phyloP scores from a whole-genome alignment of 2,329 filamentous ascomycete species.

The Sporothrix brunneoviolacea region DNA sequence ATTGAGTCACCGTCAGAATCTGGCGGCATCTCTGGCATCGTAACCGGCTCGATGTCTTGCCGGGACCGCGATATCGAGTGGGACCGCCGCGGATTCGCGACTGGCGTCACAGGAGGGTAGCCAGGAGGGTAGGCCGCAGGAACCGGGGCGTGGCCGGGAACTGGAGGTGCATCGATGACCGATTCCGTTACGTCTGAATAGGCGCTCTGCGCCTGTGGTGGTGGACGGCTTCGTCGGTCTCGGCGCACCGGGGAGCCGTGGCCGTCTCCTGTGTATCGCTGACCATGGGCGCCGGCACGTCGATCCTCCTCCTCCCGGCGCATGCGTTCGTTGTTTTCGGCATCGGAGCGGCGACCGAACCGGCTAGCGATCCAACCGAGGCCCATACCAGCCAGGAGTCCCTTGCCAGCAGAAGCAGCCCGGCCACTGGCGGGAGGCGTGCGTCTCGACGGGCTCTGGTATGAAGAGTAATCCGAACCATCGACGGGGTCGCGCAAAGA shows the following conservation, averaged over 20 bases:
- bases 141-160: conserved; percentile 24
- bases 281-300: conserved; percentile 54
- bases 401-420: conserved; percentile 43
- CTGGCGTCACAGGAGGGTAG: background rate
- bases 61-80: conserved; percentile 35
- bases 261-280: conserved; percentile 64
- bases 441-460: conserved; percentile 56
- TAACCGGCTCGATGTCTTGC: conserved; percentile 29
- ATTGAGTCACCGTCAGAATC: conserved; percentile 43
- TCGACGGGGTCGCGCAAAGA: conserved; percentile 37
- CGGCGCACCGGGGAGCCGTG: conserved; percentile 43
- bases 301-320: conserved; percentile 42
- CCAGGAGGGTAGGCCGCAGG: conserved; percentile 26
- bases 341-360: conserved; percentile 51
- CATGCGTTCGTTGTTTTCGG: conserved; percentile 39
- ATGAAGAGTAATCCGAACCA: conserved; percentile 53
- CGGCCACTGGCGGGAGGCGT: conserved; percentile 33
- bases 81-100: conserved; percentile 9
- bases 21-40: conserved; percentile 50
- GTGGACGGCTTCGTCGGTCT: conserved; percentile 25
- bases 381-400: conserved; percentile 54
- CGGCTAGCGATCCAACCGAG: conserved; percentile 63
- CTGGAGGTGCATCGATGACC: conserved; percentile 28
- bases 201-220: conserved; percentile 13
- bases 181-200: conserved; percentile 28